Percentiles rank a stretch among this genome's conserved stretches.
Evolutionary conservation across 352 stramenopile species (phyloP).

Genomic region (Pythium vanterpoolii): DNA sequence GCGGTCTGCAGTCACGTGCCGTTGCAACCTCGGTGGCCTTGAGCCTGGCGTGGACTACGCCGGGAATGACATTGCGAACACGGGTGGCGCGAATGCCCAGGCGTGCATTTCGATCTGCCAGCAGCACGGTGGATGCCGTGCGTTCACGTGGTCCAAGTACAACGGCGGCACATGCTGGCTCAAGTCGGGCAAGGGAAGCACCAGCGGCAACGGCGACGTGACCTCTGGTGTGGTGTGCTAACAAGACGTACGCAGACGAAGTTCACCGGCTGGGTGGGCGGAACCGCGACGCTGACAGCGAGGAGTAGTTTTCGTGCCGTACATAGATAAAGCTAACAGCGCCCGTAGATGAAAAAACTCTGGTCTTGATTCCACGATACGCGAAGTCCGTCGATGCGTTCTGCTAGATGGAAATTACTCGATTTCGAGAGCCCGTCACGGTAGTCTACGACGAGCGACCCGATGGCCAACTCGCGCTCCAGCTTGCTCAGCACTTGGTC

Average conservation of each 20-base stretch:
- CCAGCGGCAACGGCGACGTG: conserved; percentile 1
- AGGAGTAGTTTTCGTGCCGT: background rate
- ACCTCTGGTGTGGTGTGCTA: conserved; percentile 14
- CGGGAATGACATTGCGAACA: too few relatives aligned
- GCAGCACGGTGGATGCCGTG: conserved; percentile 15
- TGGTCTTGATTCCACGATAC: conserved; percentile 47
- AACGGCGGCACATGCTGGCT: conserved; percentile 31
- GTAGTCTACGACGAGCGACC: conserved; percentile 52
- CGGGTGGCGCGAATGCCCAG: too few relatives aligned
- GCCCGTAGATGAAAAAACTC: conserved; percentile 37
- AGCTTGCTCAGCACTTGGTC: conserved; percentile 36
- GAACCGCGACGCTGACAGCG: background rate
- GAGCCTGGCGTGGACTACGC: too few relatives aligned
- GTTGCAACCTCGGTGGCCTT: too few relatives aligned
- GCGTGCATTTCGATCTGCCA: too few relatives aligned
- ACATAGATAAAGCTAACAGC: background rate
- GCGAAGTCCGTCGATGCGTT: conserved; percentile 19
- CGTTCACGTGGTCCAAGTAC: conserved; percentile 20
- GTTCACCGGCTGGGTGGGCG: background rate
- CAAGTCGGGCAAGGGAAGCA: conserved; percentile 15
- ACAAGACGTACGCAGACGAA: background rate
- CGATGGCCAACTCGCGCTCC: conserved; percentile 29
- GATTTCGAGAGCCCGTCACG: conserved; percentile 31
- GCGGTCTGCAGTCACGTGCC: conserved; percentile 4
- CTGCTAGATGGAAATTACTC: conserved; percentile 25